Evolutionary conservation across 116 monocot species (phyloP).

Genomic region (Posidonia oceanica): DNA sequence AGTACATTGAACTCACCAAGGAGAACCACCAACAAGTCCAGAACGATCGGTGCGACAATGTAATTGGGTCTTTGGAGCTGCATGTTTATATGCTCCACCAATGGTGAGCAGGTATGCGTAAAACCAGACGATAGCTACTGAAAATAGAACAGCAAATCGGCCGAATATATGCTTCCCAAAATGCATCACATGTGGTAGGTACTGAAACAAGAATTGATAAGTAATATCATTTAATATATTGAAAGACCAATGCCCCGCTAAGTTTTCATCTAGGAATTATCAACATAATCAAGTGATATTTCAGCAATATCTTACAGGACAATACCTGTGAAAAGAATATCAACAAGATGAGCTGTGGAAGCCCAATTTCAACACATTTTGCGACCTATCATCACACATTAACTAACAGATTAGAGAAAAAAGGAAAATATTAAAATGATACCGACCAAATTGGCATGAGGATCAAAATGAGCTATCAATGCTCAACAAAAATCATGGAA

Average conservation of each 20-base stretch:
- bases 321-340: conserved; percentile 76
- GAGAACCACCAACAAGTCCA: conserved; percentile 61
- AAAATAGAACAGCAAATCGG: conserved; percentile 74
- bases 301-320: background rate
- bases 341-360: conserved; percentile 70
- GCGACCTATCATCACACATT: conserved; percentile 49
- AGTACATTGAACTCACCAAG: conserved; percentile 37
- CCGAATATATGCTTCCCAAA: conserved; percentile 36
- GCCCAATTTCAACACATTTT: conserved; percentile 88
- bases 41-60: conserved; percentile 86
- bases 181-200: conserved; percentile 52
- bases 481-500: too few relatives aligned
- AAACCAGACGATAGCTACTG: conserved; percentile 81
- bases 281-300: too few relatives aligned
- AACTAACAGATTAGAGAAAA: background rate
- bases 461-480: too few relatives aligned
- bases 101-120: conserved; percentile 77
- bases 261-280: background rate
- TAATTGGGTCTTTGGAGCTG: conserved; percentile 69
- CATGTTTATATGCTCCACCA: conserved; percentile 76
- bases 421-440: too few relatives aligned
- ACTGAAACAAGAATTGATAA: conserved; percentile 28
- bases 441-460: too few relatives aligned
- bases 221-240: background rate
- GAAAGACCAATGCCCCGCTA: background rate